Conservation (phyloP, 2,329 filamentous ascomycete genomes). For the Cytospora piceicola region DNA sequence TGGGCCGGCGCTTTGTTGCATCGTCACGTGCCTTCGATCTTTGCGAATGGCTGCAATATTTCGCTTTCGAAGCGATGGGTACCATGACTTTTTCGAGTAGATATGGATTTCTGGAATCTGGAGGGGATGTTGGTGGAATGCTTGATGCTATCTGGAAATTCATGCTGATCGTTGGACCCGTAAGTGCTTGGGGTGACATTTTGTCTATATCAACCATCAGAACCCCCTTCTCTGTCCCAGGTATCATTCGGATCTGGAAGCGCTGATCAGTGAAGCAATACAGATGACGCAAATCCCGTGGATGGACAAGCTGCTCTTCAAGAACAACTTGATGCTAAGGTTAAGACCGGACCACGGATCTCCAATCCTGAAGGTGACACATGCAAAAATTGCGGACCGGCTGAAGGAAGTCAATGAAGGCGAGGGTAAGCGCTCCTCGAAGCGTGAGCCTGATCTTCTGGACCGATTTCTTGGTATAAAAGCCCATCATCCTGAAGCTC, state of each 20-base stretch:
- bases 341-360: background rate
- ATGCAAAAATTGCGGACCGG: background rate
- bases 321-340: background rate
- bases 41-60: conserved; percentile 18
- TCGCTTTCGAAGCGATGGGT: background rate
- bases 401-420: background rate
- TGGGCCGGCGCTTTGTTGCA: conserved; percentile 11
- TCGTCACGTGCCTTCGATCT: background rate
- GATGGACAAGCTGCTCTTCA: conserved; percentile 3
- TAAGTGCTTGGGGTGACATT: background rate
- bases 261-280: background rate
- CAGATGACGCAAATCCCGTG: conserved; percentile 6
- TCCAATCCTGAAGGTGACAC: conserved; percentile 1
- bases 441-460: background rate
- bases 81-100: background rate
- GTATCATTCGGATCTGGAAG: background rate
- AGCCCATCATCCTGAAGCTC: background rate
- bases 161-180: background rate
- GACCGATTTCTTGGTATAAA: background rate
- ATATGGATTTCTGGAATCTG: background rate
- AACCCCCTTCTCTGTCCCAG: background rate
- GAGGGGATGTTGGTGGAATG: background rate
- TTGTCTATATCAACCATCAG: background rate
- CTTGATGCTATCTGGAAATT: background rate
- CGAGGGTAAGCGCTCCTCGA: background rate